phyloP scores from a whole-genome alignment of 371 early-diverging fungal genomes.

The Encephalitozoon hellem region DNA sequence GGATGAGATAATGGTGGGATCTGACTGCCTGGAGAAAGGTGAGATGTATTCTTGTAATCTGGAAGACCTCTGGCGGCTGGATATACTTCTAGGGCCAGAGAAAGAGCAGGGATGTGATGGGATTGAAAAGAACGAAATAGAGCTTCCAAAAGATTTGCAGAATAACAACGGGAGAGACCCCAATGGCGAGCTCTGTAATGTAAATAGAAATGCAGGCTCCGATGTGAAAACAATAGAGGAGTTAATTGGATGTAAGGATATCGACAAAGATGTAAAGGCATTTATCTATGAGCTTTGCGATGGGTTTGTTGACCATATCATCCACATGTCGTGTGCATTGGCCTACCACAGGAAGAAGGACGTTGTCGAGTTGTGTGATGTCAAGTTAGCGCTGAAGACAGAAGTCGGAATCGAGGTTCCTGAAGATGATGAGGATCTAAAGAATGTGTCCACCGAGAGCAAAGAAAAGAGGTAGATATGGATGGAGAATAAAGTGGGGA shows the following conservation, averaged over 20 bases:
- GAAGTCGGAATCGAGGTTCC: conserved; percentile 20
- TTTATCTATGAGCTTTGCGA: conserved; percentile 27
- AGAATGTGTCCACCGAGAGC: background rate
- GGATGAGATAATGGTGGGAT: background rate
- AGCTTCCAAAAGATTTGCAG: background rate
- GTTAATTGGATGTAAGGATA: background rate
- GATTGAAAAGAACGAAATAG: background rate
- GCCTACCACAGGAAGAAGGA: conserved; percentile 20
- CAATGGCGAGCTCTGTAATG: background rate
- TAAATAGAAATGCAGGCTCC: background rate
- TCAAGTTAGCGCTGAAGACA: conserved; percentile 26
- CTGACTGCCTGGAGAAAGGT: background rate
- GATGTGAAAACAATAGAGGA: background rate
- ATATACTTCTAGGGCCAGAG: background rate
- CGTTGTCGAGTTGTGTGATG: conserved; percentile 13
- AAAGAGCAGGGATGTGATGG: background rate
- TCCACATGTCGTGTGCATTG: background rate
- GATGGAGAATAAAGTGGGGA: too few species aligned
- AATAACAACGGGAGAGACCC: background rate
- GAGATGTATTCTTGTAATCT: background rate
- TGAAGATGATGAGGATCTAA: background rate
- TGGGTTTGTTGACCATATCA: conserved; percentile 18
- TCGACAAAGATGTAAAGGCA: background rate
- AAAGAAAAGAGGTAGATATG: background rate
- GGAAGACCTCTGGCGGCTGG: background rate